Percentiles rank a stretch among this genome's conserved stretches.
phyloP scores from a whole-genome alignment of 345 rosid species.

The sweet orange (Citrus sinensis) region DVS_A1.0 CM039161.1:971501-972000 shows the following conservation, averaged over 20 bases:
- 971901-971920: background rate
- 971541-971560: slow-evolving; percentile 70
- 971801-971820: slow-evolving; percentile 92
- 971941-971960: background rate
- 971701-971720: background rate
- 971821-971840: slow-evolving; percentile 81
- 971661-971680: background rate
- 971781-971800: slow-evolving; percentile 88
- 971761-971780: slow-evolving; percentile 74
- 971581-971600: background rate
- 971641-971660: background rate
- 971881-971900: background rate
- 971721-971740: background rate
- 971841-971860: slow-evolving; percentile 39
- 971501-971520: slow-evolving; percentile 85
- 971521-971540: slow-evolving; percentile 76
- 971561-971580: slow-evolving; percentile 44
- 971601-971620: background rate
- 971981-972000: background rate
- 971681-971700: background rate
- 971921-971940: background rate
- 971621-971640: background rate
- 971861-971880: slow-evolving; percentile 7
- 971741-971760: slow-evolving; percentile 36
- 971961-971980: background rate